A percentile compares a stretch with the other conserved stretches of the same genome.
These are phyloP conservation scores for Ustilago shanxiensis DNA, from an alignment of 1,284 basidiomycete species.

Conservation along the genomic window DNA sequence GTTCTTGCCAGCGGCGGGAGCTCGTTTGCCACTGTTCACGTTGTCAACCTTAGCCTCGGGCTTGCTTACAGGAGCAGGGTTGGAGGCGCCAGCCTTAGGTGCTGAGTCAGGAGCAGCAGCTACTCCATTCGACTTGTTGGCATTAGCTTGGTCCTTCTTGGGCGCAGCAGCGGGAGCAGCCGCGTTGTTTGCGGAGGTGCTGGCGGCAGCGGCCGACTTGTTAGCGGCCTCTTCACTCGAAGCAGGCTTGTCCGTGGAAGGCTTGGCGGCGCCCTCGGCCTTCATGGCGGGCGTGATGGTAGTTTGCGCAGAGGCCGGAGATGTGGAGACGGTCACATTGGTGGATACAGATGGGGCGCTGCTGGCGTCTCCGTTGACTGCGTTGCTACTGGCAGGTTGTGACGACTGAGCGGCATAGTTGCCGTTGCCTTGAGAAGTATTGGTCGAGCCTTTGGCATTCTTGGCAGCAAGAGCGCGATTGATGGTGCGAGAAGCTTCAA, in stretches of 20 bases:
- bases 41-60: slow-evolving; percentile 30
- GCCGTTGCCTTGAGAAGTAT: slow-evolving; percentile 12
- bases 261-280: slow-evolving; percentile 14
- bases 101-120: slow-evolving; percentile 22
- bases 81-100: slow-evolving; percentile 16
- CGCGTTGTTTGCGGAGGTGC: slow-evolving; percentile 8
- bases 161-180: slow-evolving; percentile 6
- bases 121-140: slow-evolving; percentile 24
- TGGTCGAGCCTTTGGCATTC: slow-evolving; percentile 23
- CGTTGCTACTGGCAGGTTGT: slow-evolving; percentile 11
- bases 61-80: slow-evolving; percentile 21
- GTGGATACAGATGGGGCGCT: slow-evolving; percentile 14
- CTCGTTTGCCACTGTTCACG: slow-evolving; percentile 29
- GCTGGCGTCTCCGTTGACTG: slow-evolving; percentile 17
- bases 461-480: slow-evolving; percentile 52
- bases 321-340: slow-evolving; percentile 39
- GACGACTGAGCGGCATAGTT: slow-evolving; percentile 20
- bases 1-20: slow-evolving; percentile 22
- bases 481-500: slow-evolving; percentile 45
- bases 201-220: slow-evolving; percentile 15
- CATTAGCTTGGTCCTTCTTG: slow-evolving; percentile 33
- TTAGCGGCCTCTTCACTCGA: slow-evolving; percentile 19
- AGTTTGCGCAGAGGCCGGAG: slow-evolving; percentile 43
- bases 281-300: slow-evolving; percentile 26
- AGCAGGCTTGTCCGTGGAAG: slow-evolving; percentile 27